Conservation (phyloP, 2,329 filamentous ascomycete species). For the Fusarium ambrosium region DNA sequence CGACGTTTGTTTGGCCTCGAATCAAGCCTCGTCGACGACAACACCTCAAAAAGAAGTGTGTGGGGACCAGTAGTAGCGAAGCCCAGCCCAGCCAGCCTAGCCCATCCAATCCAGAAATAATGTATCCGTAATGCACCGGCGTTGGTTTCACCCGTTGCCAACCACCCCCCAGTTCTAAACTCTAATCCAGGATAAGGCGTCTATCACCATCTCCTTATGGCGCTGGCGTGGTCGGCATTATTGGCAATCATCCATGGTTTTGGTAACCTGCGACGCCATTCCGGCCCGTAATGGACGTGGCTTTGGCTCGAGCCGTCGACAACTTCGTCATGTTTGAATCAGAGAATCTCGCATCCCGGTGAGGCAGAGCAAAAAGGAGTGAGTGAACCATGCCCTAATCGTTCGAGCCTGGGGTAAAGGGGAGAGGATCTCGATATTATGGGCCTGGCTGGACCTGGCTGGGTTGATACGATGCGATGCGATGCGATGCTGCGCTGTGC, state of each 20-base stretch:
- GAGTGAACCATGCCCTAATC: constrained; percentile 9
- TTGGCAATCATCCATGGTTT: constrained; percentile 21
- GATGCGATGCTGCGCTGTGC: constrained; percentile 5
- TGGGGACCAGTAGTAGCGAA: constrained; percentile 11
- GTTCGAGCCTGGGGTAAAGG: constrained; percentile 5
- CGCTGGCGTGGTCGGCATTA: constrained; percentile 15
- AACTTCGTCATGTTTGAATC: constrained; percentile 15
- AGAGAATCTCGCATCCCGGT: constrained; percentile 1
- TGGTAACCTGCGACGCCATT: constrained; percentile 21
- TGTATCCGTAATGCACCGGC: constrained; percentile 10
- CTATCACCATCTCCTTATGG: constrained; percentile 27
- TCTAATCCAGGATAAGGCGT: constrained; percentile 32
- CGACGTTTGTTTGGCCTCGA: constrained; percentile 27
- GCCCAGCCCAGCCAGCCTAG: not conserved
- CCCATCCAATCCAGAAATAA: constrained; percentile 1
- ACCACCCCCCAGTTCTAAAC: constrained; percentile 33
- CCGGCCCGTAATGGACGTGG: constrained; percentile 15
- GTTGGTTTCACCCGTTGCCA: constrained; percentile 33
- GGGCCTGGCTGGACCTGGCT: not conserved
- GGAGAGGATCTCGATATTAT: constrained; percentile 26
- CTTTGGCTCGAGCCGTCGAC: constrained; percentile 3
- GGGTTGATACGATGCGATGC: constrained; percentile 5
- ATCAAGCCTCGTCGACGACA: constrained; percentile 18
- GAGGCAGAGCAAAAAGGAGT: not conserved
- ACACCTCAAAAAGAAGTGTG: constrained; percentile 7